Evolutionary conservation across 805 yeast species (phyloP), one percentile per base, ranked within the genome.

Genomic region (Yamadazyma philogaea): DNA sequence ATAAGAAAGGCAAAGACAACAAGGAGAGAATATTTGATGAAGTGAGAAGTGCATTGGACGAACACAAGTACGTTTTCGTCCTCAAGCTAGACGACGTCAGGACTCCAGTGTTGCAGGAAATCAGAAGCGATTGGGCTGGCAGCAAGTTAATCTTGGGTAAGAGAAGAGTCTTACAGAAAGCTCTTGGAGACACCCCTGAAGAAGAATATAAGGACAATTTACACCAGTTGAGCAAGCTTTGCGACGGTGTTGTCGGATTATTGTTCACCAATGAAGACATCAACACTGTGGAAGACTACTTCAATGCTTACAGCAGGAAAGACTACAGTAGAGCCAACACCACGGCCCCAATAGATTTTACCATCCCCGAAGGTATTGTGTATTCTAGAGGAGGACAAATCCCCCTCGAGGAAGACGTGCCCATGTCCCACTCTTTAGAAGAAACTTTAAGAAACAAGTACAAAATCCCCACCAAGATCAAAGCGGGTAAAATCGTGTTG

Each of bases 341-440:
- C 30, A 80, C 65, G 53, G 77, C 96, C 10, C 95, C 98, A 43
- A 70, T 91, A 46, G 79, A 85, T 39, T 90, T 93, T 66, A 76
- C 79, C 4, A 75, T 93, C 43, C 98, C 99, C 21, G 88, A 75
- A 46, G 99, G 99, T 37, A 76, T 88, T 40, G 83, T 93, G 7
- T 90, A 88, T 64, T 87, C 98, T 16, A 83, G 96, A 61, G 99
- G 96, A 56, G 99, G 99, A 17, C 95, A 87, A 66, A 70, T 90
- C 39, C 75, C 96, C 22, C 67, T 62, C 18, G 97, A 89, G 59
- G 98, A 93, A 51, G 99, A 93, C 64, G 89, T 93, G 16, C 96
- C 97, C 54, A 82, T 93, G 86, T 84, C 95, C 10, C 99, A 93
- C 62, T 88, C 98, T 5, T 76, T 95, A 68, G 99, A 93, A 66